These are phyloP conservation scores for Fusarium equiseti DNA, from an alignment of 2,329 filamentous ascomycete genomes.

Conservation along the genomic window DNA sequence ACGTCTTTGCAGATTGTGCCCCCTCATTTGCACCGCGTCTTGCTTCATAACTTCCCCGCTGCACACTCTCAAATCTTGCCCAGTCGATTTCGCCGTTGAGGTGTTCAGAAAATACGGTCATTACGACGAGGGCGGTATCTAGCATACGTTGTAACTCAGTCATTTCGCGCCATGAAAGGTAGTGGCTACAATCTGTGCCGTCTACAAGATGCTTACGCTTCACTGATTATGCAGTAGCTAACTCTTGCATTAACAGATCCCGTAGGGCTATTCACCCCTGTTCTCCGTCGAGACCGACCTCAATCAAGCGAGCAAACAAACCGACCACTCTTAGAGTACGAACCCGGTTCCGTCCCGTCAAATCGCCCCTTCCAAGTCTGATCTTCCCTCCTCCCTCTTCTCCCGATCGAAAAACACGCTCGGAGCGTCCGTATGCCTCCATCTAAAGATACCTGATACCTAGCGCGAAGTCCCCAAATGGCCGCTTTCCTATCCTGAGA, in stretches of 20 bases:
- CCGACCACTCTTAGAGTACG: neutral
- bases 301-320: slow-evolving; percentile 9
- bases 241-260: neutral
- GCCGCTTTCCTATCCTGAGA: slow-evolving; percentile 25
- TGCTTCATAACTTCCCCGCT: slow-evolving; percentile 8
- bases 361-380: neutral
- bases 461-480: neutral
- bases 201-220: neutral
- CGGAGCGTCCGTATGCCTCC: neutral
- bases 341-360: slow-evolving; percentile 27
- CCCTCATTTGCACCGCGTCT: slow-evolving; percentile 15
- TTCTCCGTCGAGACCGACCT: neutral
- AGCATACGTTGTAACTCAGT: slow-evolving; percentile 15
- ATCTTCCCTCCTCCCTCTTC: slow-evolving; percentile 1
- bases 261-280: neutral
- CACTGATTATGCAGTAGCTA: neutral
- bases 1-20: neutral
- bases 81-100: neutral
- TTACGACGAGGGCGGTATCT: slow-evolving; percentile 1
- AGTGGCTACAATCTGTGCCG: neutral
- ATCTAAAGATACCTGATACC: neutral
- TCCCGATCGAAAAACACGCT: neutral
- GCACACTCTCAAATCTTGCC: slow-evolving; percentile 11
- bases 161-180: slow-evolving; percentile 3
- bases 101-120: slow-evolving; percentile 32